Evolutionary conservation across 148 eudicot species (phyloP).

Genomic region (Rheum nobile): DNA sequence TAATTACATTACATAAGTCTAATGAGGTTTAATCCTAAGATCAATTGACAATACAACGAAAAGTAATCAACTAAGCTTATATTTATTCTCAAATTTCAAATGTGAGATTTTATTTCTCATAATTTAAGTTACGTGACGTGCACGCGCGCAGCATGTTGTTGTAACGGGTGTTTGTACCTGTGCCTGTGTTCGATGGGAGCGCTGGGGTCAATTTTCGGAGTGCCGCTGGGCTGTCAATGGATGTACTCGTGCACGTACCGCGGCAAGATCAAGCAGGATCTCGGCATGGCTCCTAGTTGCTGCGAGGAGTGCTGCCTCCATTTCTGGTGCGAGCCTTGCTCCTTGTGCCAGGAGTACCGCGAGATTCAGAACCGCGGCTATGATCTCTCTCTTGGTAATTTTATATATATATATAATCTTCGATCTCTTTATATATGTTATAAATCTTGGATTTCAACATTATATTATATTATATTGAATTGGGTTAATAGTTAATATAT

Average conservation of each 20-base stretch:
- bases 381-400: not conserved
- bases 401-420: no score
- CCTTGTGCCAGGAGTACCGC: conserved; percentile 36
- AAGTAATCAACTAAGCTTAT: no score
- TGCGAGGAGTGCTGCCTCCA: conserved; percentile 27
- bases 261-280: conserved; percentile 23
- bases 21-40: no score
- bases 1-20: no score
- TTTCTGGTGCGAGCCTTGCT: conserved; percentile 27
- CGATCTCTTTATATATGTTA: not conserved
- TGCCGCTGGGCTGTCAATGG: not conserved
- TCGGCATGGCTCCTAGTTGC: conserved; percentile 19
- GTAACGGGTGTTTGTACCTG: not conserved
- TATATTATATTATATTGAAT: no score
- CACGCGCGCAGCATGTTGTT: not conserved
- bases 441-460: not conserved
- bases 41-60: no score
- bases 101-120: no score
- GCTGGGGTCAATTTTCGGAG: not conserved
- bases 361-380: conserved; percentile 30
- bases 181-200: not conserved
- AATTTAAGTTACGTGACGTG: no score
- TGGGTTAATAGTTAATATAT: no score
- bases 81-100: no score
- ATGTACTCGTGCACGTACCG: conserved; percentile 16